Evolutionary conservation across 2,329 filamentous ascomycete species (phyloP).

Genomic region (Cylindrodendrum hubeiense): DNA sequence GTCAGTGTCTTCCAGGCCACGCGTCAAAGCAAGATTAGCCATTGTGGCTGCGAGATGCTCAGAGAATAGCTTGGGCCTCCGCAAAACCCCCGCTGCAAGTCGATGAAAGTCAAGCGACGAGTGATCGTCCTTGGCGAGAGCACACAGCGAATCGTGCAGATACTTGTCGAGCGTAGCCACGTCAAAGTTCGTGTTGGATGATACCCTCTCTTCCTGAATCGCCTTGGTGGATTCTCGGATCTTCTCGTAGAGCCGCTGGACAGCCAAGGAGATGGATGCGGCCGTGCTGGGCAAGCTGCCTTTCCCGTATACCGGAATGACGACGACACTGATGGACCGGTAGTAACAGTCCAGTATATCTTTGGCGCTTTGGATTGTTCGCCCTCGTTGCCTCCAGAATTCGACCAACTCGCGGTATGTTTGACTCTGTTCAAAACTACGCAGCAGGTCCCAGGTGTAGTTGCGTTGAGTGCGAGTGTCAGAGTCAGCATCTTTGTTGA

Average conservation of each 20-base stretch:
- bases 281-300: background rate
- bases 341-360: conserved; percentile 27
- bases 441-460: background rate
- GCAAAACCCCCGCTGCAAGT: background rate
- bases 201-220: background rate
- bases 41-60: conserved; percentile 21
- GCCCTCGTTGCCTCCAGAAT: background rate
- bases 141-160: conserved; percentile 1
- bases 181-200: background rate
- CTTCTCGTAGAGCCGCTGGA: conserved; percentile 6
- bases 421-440: background rate
- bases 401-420: background rate
- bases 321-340: conserved; percentile 18
- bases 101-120: conserved; percentile 18
- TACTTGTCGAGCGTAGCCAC: conserved; percentile 13
- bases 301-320: conserved; percentile 6
- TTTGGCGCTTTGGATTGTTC: background rate
- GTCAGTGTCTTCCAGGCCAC: background rate
- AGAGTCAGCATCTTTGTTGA: conserved; percentile 21
- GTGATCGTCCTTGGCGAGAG: conserved; percentile 15
- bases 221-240: background rate
- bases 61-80: conserved; percentile 6
- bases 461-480: background rate
- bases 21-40: background rate
- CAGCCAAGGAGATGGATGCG: background rate